These are phyloP conservation scores for Lachancea cidri DNA, from an alignment of 805 yeast species.

Conservation along the genomic window DNA sequence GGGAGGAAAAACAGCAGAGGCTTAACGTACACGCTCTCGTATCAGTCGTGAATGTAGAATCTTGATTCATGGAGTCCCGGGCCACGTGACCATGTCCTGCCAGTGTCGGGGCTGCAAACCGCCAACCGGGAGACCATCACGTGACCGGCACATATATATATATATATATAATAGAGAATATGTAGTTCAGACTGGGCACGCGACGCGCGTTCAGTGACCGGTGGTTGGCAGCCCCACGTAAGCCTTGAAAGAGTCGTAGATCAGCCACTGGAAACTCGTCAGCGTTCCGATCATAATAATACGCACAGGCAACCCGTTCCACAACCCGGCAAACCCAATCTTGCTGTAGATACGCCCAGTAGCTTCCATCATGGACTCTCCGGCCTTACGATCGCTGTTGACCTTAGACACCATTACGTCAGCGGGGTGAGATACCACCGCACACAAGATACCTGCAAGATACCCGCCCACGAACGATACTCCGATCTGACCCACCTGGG, in stretches of 20 bases:
- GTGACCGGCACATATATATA: too few relatives aligned
- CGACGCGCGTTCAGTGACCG: slow-evolving; percentile 41
- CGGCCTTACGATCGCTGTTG: slow-evolving; percentile 56
- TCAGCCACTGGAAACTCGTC: slow-evolving; percentile 95
- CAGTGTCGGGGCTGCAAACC: too few relatives aligned
- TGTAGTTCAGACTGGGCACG: background rate
- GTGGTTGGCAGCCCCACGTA: slow-evolving; percentile 92
- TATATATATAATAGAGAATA: too few relatives aligned
- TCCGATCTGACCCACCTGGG: slow-evolving; percentile 78
- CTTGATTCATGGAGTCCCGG: too few relatives aligned
- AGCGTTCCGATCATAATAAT: slow-evolving; percentile 96
- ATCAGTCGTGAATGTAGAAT: too few relatives aligned
- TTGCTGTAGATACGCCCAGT: slow-evolving; percentile 66
- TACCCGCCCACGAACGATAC: slow-evolving; percentile 95
- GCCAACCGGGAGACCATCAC: too few relatives aligned
- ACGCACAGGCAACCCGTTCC: slow-evolving; percentile 94
- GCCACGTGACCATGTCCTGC: too few relatives aligned
- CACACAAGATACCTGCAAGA: slow-evolving; percentile 96
- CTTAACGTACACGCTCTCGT: too few relatives aligned
- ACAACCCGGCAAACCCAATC: slow-evolving; percentile 86
- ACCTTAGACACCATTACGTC: slow-evolving; percentile 96
- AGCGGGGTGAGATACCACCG: slow-evolving; percentile 96
- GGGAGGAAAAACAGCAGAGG: too few relatives aligned
- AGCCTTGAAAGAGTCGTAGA: slow-evolving; percentile 95
- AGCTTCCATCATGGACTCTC: slow-evolving; percentile 67